Percentiles rank a stretch among this genome's conserved stretches.
These are phyloP conservation scores for Pyrenopolyporus hunteri DNA, from an alignment of 495 filamentous ascomycete species.

Conservation along the genomic window DNA sequence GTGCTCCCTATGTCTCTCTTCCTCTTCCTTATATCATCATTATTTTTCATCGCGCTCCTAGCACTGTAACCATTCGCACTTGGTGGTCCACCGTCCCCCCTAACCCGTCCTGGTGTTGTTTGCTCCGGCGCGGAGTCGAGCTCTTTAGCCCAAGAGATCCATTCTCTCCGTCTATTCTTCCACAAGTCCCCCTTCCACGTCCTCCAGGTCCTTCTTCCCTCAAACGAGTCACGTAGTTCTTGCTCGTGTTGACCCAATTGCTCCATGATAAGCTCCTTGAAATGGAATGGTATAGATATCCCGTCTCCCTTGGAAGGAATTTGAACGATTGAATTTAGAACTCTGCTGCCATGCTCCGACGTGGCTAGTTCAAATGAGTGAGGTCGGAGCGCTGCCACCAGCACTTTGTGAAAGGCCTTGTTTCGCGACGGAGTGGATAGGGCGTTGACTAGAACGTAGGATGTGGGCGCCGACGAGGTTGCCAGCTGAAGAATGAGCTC, in stretches of 20 bases:
- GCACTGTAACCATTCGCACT: conserved; percentile 4
- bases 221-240: conserved; percentile 70
- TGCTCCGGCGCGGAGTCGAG: conserved; percentile 38
- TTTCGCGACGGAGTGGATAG: conserved; percentile 65
- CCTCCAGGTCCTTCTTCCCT: conserved; percentile 84
- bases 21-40: conserved; percentile 2
- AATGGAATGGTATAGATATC: conserved; percentile 55
- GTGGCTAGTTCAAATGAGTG: conserved; percentile 67
- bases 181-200: conserved; percentile 92
- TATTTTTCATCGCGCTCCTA: not conserved
- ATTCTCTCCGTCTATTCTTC: conserved; percentile 65
- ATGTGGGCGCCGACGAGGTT: conserved; percentile 49
- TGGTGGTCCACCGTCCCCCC: conserved; percentile 3
- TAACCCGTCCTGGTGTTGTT: not conserved
- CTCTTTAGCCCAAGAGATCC: conserved; percentile 72
- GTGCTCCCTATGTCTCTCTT: conserved; percentile 6
- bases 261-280: conserved; percentile 59
- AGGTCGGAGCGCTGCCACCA: conserved; percentile 57
- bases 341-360: conserved; percentile 74
- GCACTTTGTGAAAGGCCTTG: conserved; percentile 57
- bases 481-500: conserved; percentile 48
- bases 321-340: conserved; percentile 78
- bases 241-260: conserved; percentile 60
- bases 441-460: conserved; percentile 73
- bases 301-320: conserved; percentile 57